Percentiles rank a stretch among this genome's conserved stretches.
phyloP scores from a whole-genome alignment of 2,329 filamentous ascomycete species.

The Aureobasidium subglaciale region DNA sequence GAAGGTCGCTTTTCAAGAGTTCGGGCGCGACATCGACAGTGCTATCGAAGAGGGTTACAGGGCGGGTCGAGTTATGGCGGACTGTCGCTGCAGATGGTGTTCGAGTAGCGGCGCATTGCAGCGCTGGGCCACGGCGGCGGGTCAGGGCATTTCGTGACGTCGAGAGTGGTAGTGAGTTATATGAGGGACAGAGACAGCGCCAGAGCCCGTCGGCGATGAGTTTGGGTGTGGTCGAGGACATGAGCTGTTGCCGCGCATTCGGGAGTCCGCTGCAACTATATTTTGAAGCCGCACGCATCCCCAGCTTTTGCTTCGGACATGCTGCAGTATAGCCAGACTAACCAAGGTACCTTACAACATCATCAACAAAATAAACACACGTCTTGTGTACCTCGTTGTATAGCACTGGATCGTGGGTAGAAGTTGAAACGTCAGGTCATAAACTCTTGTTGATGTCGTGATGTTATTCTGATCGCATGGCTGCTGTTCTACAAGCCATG shows the following conservation, averaged over 20 bases:
- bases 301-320: neutral
- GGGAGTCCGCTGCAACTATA: neutral
- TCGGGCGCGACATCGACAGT: neutral
- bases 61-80: conserved; percentile 19
- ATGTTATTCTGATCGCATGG: conserved; percentile 1
- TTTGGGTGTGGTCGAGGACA: conserved; percentile 29
- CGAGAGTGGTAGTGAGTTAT: conserved; percentile 21
- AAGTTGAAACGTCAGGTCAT: too few relatives aligned
- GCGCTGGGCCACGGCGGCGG: conserved; percentile 13
- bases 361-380: neutral
- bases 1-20: neutral
- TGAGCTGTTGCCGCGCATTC: conserved; percentile 1
- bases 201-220: conserved; percentile 52
- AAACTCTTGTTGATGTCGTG: conserved; percentile 3
- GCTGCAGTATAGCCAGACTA: too few relatives aligned
- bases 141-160: conserved; percentile 11
- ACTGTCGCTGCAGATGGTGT: neutral
- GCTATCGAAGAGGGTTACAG: neutral
- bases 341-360: too few relatives aligned
- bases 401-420: too few relatives aligned
- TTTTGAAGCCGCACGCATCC: neutral
- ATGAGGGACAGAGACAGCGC: conserved; percentile 55
- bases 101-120: conserved; percentile 14
- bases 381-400: too few relatives aligned
- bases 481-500: neutral